phyloP scores from a whole-genome alignment of 2,329 filamentous ascomycete genomes.

The Botrytis paeoniae region DNA sequence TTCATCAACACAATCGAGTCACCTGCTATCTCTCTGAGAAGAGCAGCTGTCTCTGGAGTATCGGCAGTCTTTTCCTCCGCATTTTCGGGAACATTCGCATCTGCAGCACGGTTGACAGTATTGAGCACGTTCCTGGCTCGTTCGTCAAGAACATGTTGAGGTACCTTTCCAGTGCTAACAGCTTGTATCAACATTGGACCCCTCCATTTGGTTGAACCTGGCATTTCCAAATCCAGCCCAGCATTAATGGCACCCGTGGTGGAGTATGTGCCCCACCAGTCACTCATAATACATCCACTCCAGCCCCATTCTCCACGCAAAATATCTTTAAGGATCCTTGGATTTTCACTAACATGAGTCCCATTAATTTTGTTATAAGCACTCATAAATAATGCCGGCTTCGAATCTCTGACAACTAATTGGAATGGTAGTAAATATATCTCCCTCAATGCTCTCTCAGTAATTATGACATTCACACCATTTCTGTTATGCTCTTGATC shows the following conservation, averaged over 20 bases:
- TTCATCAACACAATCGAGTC: conserved; percentile 63
- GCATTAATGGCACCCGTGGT: conserved; percentile 34
- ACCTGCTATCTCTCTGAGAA: conserved; percentile 56
- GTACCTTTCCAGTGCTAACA: conserved; percentile 26
- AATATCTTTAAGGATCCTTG: conserved; percentile 49
- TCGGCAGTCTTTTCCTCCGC: conserved; percentile 33
- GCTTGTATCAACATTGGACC: conserved; percentile 28
- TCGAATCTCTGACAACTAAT: conserved; percentile 50
- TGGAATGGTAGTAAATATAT: conserved; percentile 59
- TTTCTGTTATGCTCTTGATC: conserved; percentile 59
- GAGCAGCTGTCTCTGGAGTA: conserved; percentile 38
- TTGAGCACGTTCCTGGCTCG: conserved; percentile 28
- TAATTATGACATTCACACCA: conserved; percentile 53
- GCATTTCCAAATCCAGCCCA: conserved; percentile 43
- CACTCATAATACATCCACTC: conserved; percentile 56
- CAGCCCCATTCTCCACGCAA: conserved; percentile 57
- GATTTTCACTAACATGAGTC: conserved; percentile 53
- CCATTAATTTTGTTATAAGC: conserved; percentile 59
- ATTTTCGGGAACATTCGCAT: conserved; percentile 30
- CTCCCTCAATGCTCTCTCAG: conserved; percentile 55
- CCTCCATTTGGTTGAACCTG: conserved; percentile 35
- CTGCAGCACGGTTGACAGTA: conserved; percentile 40
- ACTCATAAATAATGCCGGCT: conserved; percentile 56
- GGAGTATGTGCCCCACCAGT: conserved; percentile 47
- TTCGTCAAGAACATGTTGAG: conserved; percentile 28